A percentile compares a stretch with the other conserved stretches of the same genome.
Conservation (phyloP, 1,139 yeast species). For the Lodderomyces jiufengensis region DNA sequence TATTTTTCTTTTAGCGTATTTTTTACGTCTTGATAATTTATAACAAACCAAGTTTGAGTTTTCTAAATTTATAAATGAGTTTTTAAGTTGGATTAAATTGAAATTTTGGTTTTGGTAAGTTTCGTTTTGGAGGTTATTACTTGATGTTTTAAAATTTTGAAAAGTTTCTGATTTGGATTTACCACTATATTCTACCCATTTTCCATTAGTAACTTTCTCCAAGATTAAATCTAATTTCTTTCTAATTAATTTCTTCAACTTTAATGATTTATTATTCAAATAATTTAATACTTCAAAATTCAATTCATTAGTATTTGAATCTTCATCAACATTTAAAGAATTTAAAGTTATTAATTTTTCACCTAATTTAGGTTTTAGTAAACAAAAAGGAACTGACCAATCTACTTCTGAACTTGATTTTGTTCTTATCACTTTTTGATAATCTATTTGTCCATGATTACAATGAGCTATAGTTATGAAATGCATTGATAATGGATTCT, state of each 20-base stretch:
- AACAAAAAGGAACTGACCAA: constrained; percentile 55
- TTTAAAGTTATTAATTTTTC: constrained; percentile 8
- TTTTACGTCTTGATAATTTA: constrained; percentile 60
- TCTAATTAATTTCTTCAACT: constrained; percentile 12
- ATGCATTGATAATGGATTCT: constrained; percentile 39
- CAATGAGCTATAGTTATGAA: constrained; percentile 54
- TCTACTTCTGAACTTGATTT: constrained; percentile 38
- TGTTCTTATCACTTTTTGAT: constrained; percentile 36
- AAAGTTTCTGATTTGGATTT: constrained; percentile 17
- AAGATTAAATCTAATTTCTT: constrained; percentile 20
- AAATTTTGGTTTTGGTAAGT: too few species aligned
- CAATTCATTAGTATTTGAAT: not conserved
- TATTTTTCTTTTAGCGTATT: constrained; percentile 49
- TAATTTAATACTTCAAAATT: not conserved
- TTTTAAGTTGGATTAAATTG: too few species aligned
- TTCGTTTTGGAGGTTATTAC: too few species aligned
- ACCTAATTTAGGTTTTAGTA: constrained; percentile 30
- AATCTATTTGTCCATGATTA: constrained; percentile 48
- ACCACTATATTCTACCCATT: constrained; percentile 26
- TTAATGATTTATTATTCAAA: constrained; percentile 6
- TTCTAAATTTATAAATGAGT: constrained; percentile 1
- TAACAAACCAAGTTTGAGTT: constrained; percentile 44
- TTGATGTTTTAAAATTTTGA: constrained; percentile 10
- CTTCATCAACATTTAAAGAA: not conserved
- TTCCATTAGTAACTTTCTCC: constrained; percentile 21